Evolutionary conservation across 2,329 filamentous ascomycete species (phyloP).

Genomic region (Aspergillus japonicus): DNA sequence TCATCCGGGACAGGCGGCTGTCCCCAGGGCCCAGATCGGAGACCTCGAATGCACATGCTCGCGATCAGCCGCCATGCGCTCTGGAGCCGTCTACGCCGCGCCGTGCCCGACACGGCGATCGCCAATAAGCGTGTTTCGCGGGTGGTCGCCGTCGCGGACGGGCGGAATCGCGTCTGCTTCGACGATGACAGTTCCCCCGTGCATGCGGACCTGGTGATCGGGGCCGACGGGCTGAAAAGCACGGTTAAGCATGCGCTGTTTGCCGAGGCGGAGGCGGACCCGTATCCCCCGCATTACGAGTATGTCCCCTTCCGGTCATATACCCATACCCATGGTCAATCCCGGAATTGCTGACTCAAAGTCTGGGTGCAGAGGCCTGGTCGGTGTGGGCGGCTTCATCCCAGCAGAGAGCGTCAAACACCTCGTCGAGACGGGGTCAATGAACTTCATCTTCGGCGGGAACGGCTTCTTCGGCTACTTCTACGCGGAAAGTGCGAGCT

Average conservation of each 20-base stretch:
- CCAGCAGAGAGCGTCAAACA: conserved; percentile 27
- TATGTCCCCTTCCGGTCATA: conserved; percentile 17
- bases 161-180: conserved; percentile 33
- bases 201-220: conserved; percentile 44
- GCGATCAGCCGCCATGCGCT: conserved; percentile 40
- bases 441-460: conserved; percentile 48
- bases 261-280: conserved; percentile 29
- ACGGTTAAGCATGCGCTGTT: conserved; percentile 40
- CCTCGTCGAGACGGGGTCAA: conserved; percentile 37
- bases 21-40: neutral
- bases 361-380: conserved; percentile 33
- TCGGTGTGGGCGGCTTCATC: conserved; percentile 50
- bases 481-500: conserved; percentile 28
- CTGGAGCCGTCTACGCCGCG: conserved; percentile 38
- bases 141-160: conserved; percentile 27
- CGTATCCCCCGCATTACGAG: conserved; percentile 44
- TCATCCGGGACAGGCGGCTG: no score
- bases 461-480: conserved; percentile 55
- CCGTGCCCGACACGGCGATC: conserved; percentile 36
- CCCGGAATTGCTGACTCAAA: neutral
- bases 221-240: conserved; percentile 45
- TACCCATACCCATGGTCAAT: neutral
- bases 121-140: conserved; percentile 32
- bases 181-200: conserved; percentile 32
- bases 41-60: conserved; percentile 30